Evolutionary conservation across 345 rosid genomes (phyloP), one percentile per base, ranked within the genome.

Genomic region (Eucalyptus grandis): DNA sequence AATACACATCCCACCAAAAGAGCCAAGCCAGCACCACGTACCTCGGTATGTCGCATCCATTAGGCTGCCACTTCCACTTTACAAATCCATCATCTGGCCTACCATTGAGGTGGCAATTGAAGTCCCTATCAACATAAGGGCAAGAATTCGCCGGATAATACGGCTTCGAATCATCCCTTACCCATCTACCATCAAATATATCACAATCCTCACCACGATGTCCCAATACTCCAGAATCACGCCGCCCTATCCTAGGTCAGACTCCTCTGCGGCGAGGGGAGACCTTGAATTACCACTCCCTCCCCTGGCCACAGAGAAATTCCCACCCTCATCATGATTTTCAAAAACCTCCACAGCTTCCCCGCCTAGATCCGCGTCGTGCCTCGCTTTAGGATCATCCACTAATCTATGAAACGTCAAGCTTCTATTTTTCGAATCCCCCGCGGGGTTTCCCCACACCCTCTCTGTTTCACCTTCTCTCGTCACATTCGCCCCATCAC

Each of bases 61-160:
- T 91, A 88, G 99, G 98, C 90, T 96, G 96, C 98, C 99, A 96
- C 91, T 91, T 96, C 97, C 99, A 97, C 88, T 93, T 95, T 58
- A 94, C 90, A 91, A 88, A 97, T 49, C 86, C 97, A 89, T 92
- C 94, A 87, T 97, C 97, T 69, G 98, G 98, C 94, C 99, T 93
- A 49, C 95, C 93, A 85, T 97, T 96, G 31, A 82, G 90, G 16
- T 96, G 94, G 89, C 99, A 96, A 92, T 97, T 91, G 87, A 96
- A 96, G 91, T 94, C 97, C 90, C 90, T 93, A 93, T 95, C 99
- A 89, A 96, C 69, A 87, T 95, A 91, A 43, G 98, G 98, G 93
- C 99, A 97, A 13, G 98, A 96, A 47, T 96, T 96, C 14, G 94
- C 90, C 11, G 95, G 96, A 90, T 96, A 97, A 90, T 94, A 94